Base-by-base conservation (phyloP, 768 basidiomycete genomes). In the Holtermanniella nyarrowii region DNA sequence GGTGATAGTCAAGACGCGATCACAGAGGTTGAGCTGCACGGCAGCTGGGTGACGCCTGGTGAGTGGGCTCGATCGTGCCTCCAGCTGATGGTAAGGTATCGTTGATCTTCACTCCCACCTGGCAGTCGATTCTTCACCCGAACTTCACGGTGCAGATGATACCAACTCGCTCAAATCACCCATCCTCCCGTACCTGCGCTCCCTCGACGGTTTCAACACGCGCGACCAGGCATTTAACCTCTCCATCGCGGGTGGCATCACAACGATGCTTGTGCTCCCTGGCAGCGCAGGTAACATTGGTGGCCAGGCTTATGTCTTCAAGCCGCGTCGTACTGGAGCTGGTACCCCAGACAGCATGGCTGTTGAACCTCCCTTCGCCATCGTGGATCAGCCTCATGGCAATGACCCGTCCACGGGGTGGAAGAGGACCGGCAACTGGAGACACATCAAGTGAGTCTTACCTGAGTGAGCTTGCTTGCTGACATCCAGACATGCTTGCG, bases 191-290 rank as follows among this genome's bases (percentile, higher is more conserved):
- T 69, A 67, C 81, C 74, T 96, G 23, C 77, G 88, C 44, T 83
- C 80, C 51, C 76, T 89, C 37, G 90, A 96, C 66, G 87, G 79
- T 0, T 77, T 95, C 60, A 84, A 91, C 66, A 88, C 86, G 0
- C 85, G 88, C 54, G 89, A 91, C 63, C 78, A 80, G 22, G 76
- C 82, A 1, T 83, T 82, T 66, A 75, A 75, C 50, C 76, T 87
- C 14, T 79, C 85, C 2, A 82, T 89, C 49, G 78, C 90, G 2
- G 89, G 89, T 11, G 91, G 88, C 13, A 83, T 93, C 26, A 93
- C 91, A 0, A 84, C 88, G 2, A 82, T 79, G 14, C 84, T 87
- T 59, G 76, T 91, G 39, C 73, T 90, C 3, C 86, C 89, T 7
- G 89, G 88, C 5, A 62, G 60, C 3, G 67, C 65, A 4, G 50